These are phyloP conservation scores for Populus deltoides DNA, from an alignment of 345 rosid genomes.

Conservation along the genomic window DNA sequence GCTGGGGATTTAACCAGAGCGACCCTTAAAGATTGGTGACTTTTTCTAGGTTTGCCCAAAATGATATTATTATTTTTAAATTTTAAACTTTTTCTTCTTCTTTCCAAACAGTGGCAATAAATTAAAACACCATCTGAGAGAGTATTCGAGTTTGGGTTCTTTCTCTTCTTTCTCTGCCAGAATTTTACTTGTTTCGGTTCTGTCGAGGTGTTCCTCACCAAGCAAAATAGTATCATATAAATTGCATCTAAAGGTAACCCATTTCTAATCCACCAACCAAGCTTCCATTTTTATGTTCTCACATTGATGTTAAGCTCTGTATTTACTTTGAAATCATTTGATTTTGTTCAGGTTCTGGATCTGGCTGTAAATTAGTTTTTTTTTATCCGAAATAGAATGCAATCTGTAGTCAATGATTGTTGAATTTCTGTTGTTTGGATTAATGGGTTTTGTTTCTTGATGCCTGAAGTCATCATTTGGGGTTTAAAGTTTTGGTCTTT, in stretches of 20 bases:
- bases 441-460: slow-evolving; percentile 23
- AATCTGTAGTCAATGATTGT: neutral
- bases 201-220: slow-evolving; percentile 8
- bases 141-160: slow-evolving; percentile 9
- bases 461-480: slow-evolving; percentile 11
- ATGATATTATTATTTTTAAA: neutral
- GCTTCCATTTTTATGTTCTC: slow-evolving; percentile 15
- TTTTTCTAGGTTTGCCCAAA: neutral
- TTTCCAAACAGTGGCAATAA: slow-evolving; percentile 16
- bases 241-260: slow-evolving; percentile 31
- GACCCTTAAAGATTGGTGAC: too few species aligned
- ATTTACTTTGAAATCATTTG: neutral
- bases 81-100: neutral
- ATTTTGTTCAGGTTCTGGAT: slow-evolving; percentile 27
- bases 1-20: too few species aligned
- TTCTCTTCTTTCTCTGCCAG: slow-evolving; percentile 7
- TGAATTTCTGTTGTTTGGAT: slow-evolving; percentile 13
- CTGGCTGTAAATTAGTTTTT: slow-evolving; percentile 20
- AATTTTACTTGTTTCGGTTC: slow-evolving; percentile 10
- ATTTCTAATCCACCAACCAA: slow-evolving; percentile 6
- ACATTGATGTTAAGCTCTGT: slow-evolving; percentile 13
- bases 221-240: neutral
- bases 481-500: slow-evolving; percentile 17
- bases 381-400: slow-evolving; percentile 9
- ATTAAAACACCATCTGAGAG: slow-evolving; percentile 4